These are phyloP conservation scores for Cadophora luteo-olivacea DNA, from an alignment of 2,329 filamentous ascomycete species.

Conservation along the genomic window DNA sequence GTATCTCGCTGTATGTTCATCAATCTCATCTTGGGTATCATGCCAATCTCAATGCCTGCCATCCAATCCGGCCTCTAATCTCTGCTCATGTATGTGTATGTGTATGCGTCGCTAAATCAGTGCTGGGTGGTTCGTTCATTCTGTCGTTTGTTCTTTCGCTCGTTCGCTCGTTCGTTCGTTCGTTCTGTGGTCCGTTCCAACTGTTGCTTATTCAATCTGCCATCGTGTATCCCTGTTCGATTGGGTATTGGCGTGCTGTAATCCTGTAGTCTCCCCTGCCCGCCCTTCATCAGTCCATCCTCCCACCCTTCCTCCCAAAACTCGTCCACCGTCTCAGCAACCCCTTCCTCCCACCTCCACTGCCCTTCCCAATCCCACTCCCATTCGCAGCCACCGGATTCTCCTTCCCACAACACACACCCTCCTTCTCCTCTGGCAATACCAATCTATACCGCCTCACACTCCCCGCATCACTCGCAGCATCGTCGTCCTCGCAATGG, in stretches of 20 bases:
- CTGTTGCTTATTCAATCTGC: not conserved
- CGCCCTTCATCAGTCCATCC: not conserved
- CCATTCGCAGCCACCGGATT: not conserved
- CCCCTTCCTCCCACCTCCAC: constrained; percentile 5
- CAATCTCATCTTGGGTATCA: constrained; percentile 11
- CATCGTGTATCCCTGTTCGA: not conserved
- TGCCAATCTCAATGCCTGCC: constrained; percentile 1
- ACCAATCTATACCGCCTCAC: constrained; percentile 68
- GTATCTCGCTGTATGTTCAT: not conserved
- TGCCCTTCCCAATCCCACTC: not conserved
- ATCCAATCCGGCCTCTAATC: not conserved
- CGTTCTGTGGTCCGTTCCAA: constrained; percentile 4
- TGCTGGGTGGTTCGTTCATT: not conserved
- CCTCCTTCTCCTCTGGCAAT: constrained; percentile 50
- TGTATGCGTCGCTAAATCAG: constrained; percentile 12
- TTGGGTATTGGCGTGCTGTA: not conserved
- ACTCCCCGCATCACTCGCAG: constrained; percentile 58
- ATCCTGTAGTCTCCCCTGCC: not conserved
- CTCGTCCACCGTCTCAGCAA: constrained; percentile 22
- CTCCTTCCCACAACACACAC: not conserved
- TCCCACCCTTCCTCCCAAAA: constrained; percentile 17
- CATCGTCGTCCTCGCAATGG: constrained; percentile 52
- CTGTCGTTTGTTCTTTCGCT: too few species aligned
- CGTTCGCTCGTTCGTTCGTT: not conserved
- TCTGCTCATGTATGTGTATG: constrained; percentile 3